Evolutionary conservation across 1,139 yeast species (phyloP).

Genomic region (Ashbya aceris): DNA sequence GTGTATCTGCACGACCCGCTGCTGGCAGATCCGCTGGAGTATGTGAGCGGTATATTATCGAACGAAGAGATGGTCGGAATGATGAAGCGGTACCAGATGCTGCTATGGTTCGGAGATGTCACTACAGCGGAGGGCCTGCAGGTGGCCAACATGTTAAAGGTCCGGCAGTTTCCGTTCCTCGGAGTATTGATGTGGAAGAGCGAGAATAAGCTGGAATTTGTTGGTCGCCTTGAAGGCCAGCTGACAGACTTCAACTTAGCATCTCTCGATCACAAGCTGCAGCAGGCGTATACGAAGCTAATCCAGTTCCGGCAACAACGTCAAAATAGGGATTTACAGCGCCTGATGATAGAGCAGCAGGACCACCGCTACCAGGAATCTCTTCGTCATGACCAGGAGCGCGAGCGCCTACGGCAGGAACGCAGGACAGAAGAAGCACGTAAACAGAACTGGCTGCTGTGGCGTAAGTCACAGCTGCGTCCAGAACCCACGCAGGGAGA

Average conservation of each 20-base stretch:
- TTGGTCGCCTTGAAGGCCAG: conserved; percentile 61
- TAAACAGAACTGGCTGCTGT: conserved; percentile 36
- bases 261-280: conserved; percentile 35
- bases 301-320: conserved; percentile 50
- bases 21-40: conserved; percentile 50
- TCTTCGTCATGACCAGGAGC: conserved; percentile 37
- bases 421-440: conserved; percentile 21
- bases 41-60: conserved; percentile 50
- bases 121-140: conserved; percentile 70
- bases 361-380: conserved; percentile 71
- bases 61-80: conserved; percentile 44
- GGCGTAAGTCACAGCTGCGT: conserved; percentile 36
- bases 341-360: conserved; percentile 62
- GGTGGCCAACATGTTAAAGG: conserved; percentile 66
- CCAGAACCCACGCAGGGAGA: conserved; percentile 30
- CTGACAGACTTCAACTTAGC: conserved; percentile 21
- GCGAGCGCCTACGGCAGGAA: conserved; percentile 29
- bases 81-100: conserved; percentile 39
- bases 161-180: conserved; percentile 70
- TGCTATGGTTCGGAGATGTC: conserved; percentile 87
- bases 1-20: conserved; percentile 68
- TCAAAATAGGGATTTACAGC: conserved; percentile 49
- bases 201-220: conserved; percentile 47
- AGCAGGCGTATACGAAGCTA: conserved; percentile 54
- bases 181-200: conserved; percentile 58